Base-by-base conservation (phyloP, 345 rosid genomes). In the Euclidium syriacum region DNA sequence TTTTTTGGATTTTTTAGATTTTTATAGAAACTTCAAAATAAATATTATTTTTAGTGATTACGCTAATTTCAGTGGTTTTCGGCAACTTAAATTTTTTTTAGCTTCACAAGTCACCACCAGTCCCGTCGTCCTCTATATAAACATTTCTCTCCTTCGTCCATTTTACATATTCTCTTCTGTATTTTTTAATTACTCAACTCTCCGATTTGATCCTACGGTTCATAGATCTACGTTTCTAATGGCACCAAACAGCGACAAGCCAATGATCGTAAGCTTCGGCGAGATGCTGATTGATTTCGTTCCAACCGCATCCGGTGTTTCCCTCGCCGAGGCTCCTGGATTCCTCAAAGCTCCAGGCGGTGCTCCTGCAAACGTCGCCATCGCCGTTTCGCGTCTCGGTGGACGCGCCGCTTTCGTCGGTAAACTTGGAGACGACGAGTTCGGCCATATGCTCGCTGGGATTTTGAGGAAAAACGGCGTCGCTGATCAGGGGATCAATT, bases 281-380 rank as follows among this genome's bases (percentile, higher is more conserved):
- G 86, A 82, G 71, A 74, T 80, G 84, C 70, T 85, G 51, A 82
- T 85, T 20, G 88, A 82, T 62, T 82, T 82, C 52, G 83, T 82
- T 38, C 88, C 88, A 0, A 75, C 85, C 32, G 76, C 67, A 59
- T 64, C 71, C n/a, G 84, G 81, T 34, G 80, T 82, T 43, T 85
- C 91, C 12, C 84, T 85, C 36, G 88, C 91, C n/a, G 82, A 82
- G 40, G 81, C 84, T 46, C 73, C 84, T 3, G 80, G 75, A 22
- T 82, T 80, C 61, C 77, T 63, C 78, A 82, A 74, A 76, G 87
- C 83, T 36, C 80, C 91, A 7, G 84, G 85, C n/a, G 85, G 84
- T 32, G 91, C 84, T 43, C 91, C 87, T 8, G 83, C 91, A 0
- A 82, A 85, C 76, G 87, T 80, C 14, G 87, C 85, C 6, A 79